Base-by-base conservation (phyloP, 345 rosid genomes). In the Eucalyptus brandiana region DNA sequence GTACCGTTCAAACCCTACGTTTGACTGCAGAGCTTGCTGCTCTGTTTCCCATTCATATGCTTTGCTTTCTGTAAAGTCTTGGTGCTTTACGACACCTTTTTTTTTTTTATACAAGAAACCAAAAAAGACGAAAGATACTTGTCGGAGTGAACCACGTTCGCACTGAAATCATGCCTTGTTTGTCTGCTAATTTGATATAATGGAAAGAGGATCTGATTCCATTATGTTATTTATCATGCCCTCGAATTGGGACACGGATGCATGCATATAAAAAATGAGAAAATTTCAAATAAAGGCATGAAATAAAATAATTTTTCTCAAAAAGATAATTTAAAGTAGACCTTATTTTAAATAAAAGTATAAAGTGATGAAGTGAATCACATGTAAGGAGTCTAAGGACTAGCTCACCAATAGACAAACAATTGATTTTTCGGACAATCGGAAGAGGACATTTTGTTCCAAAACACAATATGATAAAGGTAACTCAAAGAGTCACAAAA, bases 261-360 rank as follows among this genome's bases (percentile, higher is more conserved):
- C 83, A 11, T 19, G 47, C 28, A 19, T 11, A 56, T 56, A 24
- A 56, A 56, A 56, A 56, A 56, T 56, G 30, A 26, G 13, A 56
- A 56, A 24, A 1, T 24, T 56, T 24, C 13, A 23, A 56, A 56
- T 24, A 56, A 24, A 56, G 2, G 1, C 4, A 4, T 5, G 13
- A 24, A 56, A 23, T 56, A 56, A 56, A 56, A 9, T 56, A 19
- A 8, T 2, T 24, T 56, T 24, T 56, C 14, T 56, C 6, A 2
- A 21, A 56, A 56, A 56, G 14, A 56, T 56, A 2, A 24, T 56
- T 56, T 24, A 23, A 56, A 56, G 3, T 10, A 26, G 0, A 24
- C 1, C 3, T 56, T 56, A 56, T 9, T 56, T 56, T 56, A 24
- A 56, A 56, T 24, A 24, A 56, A 56, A 0, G 0, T 4, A 24